These are phyloP conservation scores for Coffea humblotiana DNA, from an alignment of 305 asterid genomes.

Conservation along the genomic window DNA sequence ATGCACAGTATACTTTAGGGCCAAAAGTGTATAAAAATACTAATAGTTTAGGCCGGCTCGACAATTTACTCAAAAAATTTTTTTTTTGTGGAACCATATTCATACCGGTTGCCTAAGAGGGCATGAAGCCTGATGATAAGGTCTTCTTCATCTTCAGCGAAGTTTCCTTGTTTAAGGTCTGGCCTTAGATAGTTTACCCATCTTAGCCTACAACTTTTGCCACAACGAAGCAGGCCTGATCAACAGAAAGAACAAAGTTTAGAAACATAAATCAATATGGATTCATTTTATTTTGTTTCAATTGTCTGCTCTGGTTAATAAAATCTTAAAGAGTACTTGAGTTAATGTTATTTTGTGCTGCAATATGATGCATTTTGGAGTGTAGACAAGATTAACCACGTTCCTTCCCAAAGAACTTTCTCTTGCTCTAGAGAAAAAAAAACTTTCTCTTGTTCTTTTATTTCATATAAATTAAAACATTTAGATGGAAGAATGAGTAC, in stretches of 20 bases:
- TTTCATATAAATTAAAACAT: background rate
- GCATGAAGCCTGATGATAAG: conserved; percentile 51
- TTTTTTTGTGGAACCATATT: conserved; percentile 18
- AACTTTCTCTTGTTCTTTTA: background rate
- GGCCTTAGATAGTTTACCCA: conserved; percentile 20
- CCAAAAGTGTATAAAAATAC: no score
- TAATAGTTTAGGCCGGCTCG: no score
- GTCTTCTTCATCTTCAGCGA: conserved; percentile 25
- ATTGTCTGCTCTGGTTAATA: background rate
- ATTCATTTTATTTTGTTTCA: background rate
- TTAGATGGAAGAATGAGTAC: background rate
- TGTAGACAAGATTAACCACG: no score
- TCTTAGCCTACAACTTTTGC: conserved; percentile 20
- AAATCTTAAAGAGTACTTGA: no score
- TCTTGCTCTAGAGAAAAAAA: no score
- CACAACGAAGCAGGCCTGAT: conserved; percentile 13
- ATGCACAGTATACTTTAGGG: no score
- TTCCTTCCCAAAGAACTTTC: background rate
- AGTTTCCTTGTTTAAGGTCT: conserved; percentile 14
- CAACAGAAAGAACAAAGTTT: background rate
- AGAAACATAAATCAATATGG: background rate
- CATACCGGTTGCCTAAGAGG: conserved; percentile 50
- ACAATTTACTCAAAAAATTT: no score
- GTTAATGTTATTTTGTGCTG: background rate
- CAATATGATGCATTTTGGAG: background rate